Conservation (phyloP, 148 eudicot species). For the Salicornia ramosissima region DNA sequence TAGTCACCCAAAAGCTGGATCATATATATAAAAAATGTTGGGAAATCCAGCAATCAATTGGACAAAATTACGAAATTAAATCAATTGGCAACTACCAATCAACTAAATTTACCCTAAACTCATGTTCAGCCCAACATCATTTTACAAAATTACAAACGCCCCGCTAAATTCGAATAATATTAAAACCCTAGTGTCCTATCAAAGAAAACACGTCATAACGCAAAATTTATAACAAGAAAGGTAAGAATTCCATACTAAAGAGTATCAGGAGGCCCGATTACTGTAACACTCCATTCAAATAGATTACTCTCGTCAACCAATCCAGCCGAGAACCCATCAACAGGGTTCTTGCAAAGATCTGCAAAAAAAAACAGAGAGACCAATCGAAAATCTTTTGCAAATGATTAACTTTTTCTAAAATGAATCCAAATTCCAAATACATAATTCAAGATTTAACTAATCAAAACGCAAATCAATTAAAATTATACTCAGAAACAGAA, state of each 20-base stretch:
- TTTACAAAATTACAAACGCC: slow-evolving; percentile 2
- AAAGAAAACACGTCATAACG: slow-evolving; percentile 12
- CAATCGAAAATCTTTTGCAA: background rate
- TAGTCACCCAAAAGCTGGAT: slow-evolving; percentile 12
- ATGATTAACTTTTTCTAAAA: background rate
- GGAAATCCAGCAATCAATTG: slow-evolving; percentile 7
- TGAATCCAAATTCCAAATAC: background rate
- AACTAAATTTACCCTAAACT: background rate
- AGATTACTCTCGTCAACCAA: slow-evolving; percentile 51
- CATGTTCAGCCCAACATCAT: slow-evolving; percentile 4
- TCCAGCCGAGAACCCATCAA: slow-evolving; percentile 69
- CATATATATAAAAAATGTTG: background rate
- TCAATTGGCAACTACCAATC: background rate
- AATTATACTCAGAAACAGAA: background rate
- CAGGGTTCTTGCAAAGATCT: slow-evolving; percentile 60
- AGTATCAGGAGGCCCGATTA: slow-evolving; percentile 63
- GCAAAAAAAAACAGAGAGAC: slow-evolving; percentile 15
- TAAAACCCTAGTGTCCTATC: slow-evolving; percentile 7
- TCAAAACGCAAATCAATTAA: slow-evolving; percentile 1
- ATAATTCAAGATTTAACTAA: slow-evolving; percentile 17
- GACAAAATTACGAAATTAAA: background rate
- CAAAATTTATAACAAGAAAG: background rate
- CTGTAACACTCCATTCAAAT: slow-evolving; percentile 61
- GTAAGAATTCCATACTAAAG: slow-evolving; percentile 34
- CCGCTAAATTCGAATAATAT: background rate